Base-by-base conservation (phyloP, 2,329 filamentous ascomycete species). In the Berkeleyomyces rouxiae region DNA sequence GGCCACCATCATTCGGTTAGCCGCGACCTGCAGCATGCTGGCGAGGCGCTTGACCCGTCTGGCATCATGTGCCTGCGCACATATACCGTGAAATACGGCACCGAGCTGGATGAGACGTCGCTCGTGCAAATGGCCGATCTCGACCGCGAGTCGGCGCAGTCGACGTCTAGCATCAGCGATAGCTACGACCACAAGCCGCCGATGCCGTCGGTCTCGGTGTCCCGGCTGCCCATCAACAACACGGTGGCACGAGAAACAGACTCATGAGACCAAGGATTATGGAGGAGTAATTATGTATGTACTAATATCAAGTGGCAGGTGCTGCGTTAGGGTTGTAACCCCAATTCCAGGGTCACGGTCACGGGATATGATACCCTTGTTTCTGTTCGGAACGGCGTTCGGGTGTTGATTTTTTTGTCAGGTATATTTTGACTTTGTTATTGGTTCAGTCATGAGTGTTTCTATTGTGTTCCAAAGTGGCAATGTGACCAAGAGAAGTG, bases 71-170 rank as follows among this genome's bases (percentile, higher is more conserved):
- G 51, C 36, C 59, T 53, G 31, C 51, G 59, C 31, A 53, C 59
- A 16, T 64, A 61, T 37, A 59, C 53, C 23, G 59, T 64, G 37
- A 64, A 62, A 31, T 62, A 64, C 58, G 62, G 46, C 3, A 37
- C 51, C 16, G 63, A 64, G 7, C 47, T 23, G 10, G 63, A 64
- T 44, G 63, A 64, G 40, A 62, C 59, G 13, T 42, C 53, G 23
- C 42, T 64, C 16, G 60, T 64, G 16, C 59, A 59, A 6, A 64
- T 64, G 63, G 59, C 53, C 13, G 63, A 64, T 37, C 37, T 64
- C 16, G 63, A 64, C 16, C 51, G 59, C n/a, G 31, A 39, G 33
- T 57, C 49, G 16, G 59, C 47, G 37, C 7, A 36, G 40, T 59
- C 53, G 10, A 10, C 23, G 23, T 53, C 49, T 23, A 53, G 49